Evolutionary conservation across 1,139 yeast species (phyloP), one percentile per base, ranked within the genome.

Genomic region (Scheffersomyces titani): DNA sequence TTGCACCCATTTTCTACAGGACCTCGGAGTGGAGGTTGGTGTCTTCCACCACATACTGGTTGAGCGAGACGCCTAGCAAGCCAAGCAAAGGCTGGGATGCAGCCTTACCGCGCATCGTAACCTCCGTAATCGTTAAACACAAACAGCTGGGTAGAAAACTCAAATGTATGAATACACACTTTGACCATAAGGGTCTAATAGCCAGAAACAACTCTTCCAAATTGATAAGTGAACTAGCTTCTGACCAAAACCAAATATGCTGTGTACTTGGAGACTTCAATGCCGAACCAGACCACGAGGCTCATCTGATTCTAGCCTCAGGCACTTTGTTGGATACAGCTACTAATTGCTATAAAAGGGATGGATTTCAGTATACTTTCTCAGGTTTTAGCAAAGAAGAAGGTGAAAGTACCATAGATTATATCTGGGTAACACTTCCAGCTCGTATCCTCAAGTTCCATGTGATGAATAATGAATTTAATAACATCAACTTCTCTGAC

Each of bases 111-210:
- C 52, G 65, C 7, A 59, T 61, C 16, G 64, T 59, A 7, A 58
- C 65, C 21, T 58, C 56, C 56, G 61, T 61, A 19, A 44, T 54
- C 22, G 52, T 63, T 54, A 53, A 55, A 44, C 53, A 49, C 47
- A 58, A 48, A 49, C 9, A 19, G 7, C 53, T 51, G 19, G 72
- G 72, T 1, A 62, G 63, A 3, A 47, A 54, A 2, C 66, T 80
- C 56, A 77, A 78, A 50, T 63, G 74, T 44, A 67, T 80, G 52
- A 81, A 80, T 62, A 70, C 83, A 19, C 85, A 81, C 63, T 69
- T 76, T 51, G 85, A 81, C 62, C 82, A 79, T 56, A 70, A 70
- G 55, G 76, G 82, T 2, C 74, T 74, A 47, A 74, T 65, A 16
- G 80, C 82, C 24, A 70, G 83, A 61, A 61, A 68, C 47, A 65